These are phyloP conservation scores for Chamaenerion angustifolium DNA, from an alignment of 345 rosid species.

Conservation along the genomic window DNA sequence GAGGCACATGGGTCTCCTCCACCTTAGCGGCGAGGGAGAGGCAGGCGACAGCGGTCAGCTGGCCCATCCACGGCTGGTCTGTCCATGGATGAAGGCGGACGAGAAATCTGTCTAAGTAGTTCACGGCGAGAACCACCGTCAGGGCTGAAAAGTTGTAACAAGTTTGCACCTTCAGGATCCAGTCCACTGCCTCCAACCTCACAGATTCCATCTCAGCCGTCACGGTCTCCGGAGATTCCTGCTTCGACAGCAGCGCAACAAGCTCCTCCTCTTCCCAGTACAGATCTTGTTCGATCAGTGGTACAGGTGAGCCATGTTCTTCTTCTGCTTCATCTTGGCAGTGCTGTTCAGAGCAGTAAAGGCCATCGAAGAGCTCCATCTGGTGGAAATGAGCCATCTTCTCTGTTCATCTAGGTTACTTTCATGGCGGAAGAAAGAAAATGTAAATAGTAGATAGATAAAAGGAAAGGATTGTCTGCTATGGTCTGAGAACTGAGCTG, in stretches of 20 bases:
- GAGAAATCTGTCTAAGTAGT: conserved; percentile 62
- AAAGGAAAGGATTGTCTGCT: no score
- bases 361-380: background rate
- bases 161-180: conserved; percentile 16
- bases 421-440: no score
- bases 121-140: conserved; percentile 49
- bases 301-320: background rate
- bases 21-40: conserved; percentile 54
- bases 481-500: no score
- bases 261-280: conserved; percentile 39
- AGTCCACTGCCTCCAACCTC: conserved; percentile 38
- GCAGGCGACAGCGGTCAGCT: conserved; percentile 57
- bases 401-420: background rate
- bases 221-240: conserved; percentile 20
- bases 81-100: conserved; percentile 13
- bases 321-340: no score
- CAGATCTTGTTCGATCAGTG: conserved; percentile 24
- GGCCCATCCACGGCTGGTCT: conserved; percentile 56
- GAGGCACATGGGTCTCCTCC: conserved; percentile 35
- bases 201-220: conserved; percentile 19
- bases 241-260: conserved; percentile 21
- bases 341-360: conserved; percentile 2
- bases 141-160: conserved; percentile 39
- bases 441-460: no score
- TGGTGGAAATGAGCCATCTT: background rate